Evolutionary conservation across 1,284 basidiomycete genomes (phyloP).

Genomic region (Ustilago trichophora): DNA sequence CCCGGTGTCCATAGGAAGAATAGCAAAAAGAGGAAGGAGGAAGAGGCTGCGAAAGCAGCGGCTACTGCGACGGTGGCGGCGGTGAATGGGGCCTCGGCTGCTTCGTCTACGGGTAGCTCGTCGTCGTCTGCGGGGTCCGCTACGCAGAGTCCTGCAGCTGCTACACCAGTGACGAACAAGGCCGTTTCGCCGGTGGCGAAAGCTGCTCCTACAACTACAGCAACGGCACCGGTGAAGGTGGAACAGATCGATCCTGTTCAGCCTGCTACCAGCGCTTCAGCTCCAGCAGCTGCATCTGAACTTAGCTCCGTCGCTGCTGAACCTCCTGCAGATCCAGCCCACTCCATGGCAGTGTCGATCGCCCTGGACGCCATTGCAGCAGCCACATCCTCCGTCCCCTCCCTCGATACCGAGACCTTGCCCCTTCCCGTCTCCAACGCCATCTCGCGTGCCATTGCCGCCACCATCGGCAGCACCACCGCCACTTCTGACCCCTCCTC

Average conservation of each 20-base stretch:
- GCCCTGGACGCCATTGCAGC: conserved; percentile 28
- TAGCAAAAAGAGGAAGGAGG: conserved; percentile 46
- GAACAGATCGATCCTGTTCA: no score
- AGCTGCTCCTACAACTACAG: no score
- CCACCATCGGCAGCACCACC: conserved; percentile 23
- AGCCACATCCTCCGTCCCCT: conserved; percentile 7
- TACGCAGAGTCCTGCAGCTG: conserved; percentile 10
- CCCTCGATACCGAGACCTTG: conserved; percentile 12
- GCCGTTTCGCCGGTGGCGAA: no score
- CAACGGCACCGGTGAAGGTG: no score
- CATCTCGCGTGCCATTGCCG: conserved; percentile 33
- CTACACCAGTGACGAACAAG: no score
- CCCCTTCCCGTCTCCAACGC: conserved; percentile 31
- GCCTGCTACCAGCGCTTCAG: no score
- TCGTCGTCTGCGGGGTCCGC: conserved; percentile 1
- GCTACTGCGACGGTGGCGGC: conserved; percentile 3
- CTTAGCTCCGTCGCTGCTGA: no score
- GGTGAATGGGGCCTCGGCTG: neutral
- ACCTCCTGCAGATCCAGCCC: conserved; percentile 2
- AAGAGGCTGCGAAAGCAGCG: conserved; percentile 25
- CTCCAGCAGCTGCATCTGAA: no score
- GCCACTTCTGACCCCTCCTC: neutral
- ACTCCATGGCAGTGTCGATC: conserved; percentile 29
- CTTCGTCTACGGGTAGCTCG: neutral
- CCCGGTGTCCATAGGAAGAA: conserved; percentile 53